These are phyloP conservation scores for Acer negundo DNA, from an alignment of 345 rosid genomes.

Conservation along the genomic window DNA sequence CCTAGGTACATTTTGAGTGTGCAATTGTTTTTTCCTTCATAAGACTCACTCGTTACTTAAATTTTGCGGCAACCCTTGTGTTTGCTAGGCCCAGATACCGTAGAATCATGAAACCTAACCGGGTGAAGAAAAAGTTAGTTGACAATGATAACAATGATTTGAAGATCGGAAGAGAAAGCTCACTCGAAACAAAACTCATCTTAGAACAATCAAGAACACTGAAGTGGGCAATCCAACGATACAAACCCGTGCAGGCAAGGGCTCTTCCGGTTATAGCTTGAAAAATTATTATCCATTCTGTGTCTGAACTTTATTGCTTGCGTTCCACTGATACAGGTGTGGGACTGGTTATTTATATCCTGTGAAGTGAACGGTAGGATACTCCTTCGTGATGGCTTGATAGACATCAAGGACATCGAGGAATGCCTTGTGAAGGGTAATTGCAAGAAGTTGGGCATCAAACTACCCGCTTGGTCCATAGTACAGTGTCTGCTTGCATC, in stretches of 20 bases:
- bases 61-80: conserved; percentile 35
- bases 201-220: conserved; percentile 59
- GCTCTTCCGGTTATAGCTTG: background rate
- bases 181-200: conserved; percentile 41
- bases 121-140: conserved; percentile 31
- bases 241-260: conserved; percentile 68
- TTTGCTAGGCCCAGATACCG: conserved; percentile 83
- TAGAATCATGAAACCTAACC: conserved; percentile 31
- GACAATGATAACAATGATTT: conserved; percentile 34
- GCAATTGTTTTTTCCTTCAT: background rate
- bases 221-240: conserved; percentile 56
- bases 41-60: background rate
- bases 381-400: conserved; percentile 59
- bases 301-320: background rate
- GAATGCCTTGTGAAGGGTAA: conserved; percentile 60
- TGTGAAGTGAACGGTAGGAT: conserved; percentile 79
- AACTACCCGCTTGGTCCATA: conserved; percentile 74
- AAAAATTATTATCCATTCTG: background rate
- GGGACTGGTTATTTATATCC: conserved; percentile 90
- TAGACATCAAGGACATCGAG: conserved; percentile 64
- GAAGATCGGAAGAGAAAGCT: conserved; percentile 48
- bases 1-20: conserved; percentile 54
- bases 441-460: conserved; percentile 54
- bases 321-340: conserved; percentile 48
- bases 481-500: conserved; percentile 73